A percentile compares a stretch with the other conserved stretches of the same genome.
Evolutionary conservation across 1,139 yeast species (phyloP).

Genomic region (Zygoascus hellenicus): DNA sequence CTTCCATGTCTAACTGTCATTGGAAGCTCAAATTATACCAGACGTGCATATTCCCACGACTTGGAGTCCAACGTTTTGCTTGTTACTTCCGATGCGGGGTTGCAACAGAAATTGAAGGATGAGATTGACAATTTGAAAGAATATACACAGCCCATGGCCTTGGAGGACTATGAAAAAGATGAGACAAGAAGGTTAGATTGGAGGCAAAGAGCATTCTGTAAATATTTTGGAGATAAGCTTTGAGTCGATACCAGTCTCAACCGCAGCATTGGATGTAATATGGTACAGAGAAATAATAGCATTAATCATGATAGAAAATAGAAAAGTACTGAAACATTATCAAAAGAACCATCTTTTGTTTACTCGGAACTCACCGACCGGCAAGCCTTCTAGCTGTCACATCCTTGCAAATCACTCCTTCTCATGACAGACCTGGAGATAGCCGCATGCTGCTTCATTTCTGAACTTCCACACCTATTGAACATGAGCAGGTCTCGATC

Average conservation of each 20-base stretch:
- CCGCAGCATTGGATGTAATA: no score
- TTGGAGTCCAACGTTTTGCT: constrained; percentile 81
- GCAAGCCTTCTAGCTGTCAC: no score
- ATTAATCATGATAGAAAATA: neutral
- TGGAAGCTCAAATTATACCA: constrained; percentile 92
- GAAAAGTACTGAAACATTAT: neutral
- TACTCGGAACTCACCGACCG: no score
- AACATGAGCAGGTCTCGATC: constrained; percentile 6
- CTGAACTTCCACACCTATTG: no score
- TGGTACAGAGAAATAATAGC: neutral
- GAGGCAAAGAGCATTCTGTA: constrained; percentile 51
- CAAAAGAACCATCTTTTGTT: neutral
- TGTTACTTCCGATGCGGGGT: constrained; percentile 58
- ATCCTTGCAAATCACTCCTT: no score
- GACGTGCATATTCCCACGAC: constrained; percentile 81
- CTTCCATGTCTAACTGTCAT: constrained; percentile 71
- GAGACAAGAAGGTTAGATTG: constrained; percentile 51
- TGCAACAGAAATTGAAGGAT: constrained; percentile 50
- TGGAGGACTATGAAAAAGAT: constrained; percentile 55
- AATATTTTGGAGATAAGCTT: constrained; percentile 50
- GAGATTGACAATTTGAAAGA: constrained; percentile 61
- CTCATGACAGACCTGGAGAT: no score
- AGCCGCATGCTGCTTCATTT: no score
- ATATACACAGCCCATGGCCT: constrained; percentile 46
- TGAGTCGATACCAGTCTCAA: no score